A percentile compares a stretch with the other conserved stretches of the same genome.
Conservation (phyloP, 2,329 filamentous ascomycete genomes). For the Diaporthe sp. region DNA sequence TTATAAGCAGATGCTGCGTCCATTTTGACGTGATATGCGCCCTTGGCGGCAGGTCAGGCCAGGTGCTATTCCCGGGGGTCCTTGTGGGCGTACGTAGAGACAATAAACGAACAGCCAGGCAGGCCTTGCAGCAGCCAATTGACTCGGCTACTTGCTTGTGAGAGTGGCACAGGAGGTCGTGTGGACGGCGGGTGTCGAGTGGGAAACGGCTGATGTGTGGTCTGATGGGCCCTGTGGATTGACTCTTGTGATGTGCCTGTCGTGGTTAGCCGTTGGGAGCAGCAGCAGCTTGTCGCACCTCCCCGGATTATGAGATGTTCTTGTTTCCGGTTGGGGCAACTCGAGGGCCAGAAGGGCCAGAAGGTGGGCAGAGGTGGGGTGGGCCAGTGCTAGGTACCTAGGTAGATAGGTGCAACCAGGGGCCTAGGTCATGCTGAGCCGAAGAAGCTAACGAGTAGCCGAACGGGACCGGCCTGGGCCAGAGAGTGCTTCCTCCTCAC, state of each 20-base stretch:
- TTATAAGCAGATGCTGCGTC: constrained; percentile 68
- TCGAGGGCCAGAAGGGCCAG: constrained; percentile 8
- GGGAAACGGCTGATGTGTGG: constrained; percentile 38
- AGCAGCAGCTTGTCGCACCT: constrained; percentile 23
- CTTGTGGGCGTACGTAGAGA: background rate
- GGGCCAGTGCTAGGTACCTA: background rate
- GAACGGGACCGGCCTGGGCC: constrained; percentile 15
- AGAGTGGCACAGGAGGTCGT: constrained; percentile 7
- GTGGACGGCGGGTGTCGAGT: constrained; percentile 1
- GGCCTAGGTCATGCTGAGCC: background rate
- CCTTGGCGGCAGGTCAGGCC: background rate
- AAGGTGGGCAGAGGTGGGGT: constrained; percentile 32
- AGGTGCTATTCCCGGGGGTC: constrained; percentile 5
- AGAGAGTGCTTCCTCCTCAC: background rate
- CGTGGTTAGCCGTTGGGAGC: constrained; percentile 18
- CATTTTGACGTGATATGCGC: constrained; percentile 56
- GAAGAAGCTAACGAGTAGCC: constrained; percentile 13
- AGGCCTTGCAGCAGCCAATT: constrained; percentile 23
- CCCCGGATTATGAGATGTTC: constrained; percentile 33
- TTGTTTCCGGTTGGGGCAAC: constrained; percentile 20
- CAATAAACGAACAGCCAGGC: background rate
- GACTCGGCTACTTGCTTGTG: constrained; percentile 14
- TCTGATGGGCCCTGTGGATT: constrained; percentile 32
- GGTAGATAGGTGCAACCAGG: background rate
- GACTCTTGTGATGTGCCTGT: constrained; percentile 33